phyloP scores from a whole-genome alignment of 352 stramenopile species.

The Phytophthora cajani region DNA sequence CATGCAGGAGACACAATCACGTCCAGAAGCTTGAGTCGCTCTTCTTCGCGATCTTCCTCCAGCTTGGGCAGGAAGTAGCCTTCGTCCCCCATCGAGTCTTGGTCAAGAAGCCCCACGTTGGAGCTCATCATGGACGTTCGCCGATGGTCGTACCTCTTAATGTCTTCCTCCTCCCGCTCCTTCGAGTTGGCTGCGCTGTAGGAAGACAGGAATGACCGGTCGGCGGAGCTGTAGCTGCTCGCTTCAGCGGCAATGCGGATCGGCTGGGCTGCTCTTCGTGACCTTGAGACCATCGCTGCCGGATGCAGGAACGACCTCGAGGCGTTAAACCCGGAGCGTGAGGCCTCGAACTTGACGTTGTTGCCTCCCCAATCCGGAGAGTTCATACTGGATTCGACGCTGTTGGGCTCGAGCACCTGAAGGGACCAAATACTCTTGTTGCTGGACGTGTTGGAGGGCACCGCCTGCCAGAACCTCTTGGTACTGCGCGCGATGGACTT shows the following conservation, averaged over 20 bases:
- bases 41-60: slow-evolving; percentile 44
- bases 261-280: slow-evolving; percentile 19
- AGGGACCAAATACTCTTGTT: slow-evolving; percentile 23
- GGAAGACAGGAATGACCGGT: slow-evolving; percentile 26
- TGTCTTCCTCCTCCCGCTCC: slow-evolving; percentile 40
- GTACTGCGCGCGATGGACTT: slow-evolving; percentile 47
- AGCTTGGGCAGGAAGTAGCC: slow-evolving; percentile 52
- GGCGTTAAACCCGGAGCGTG: slow-evolving; percentile 14
- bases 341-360: slow-evolving; percentile 13
- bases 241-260: slow-evolving; percentile 45
- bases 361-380: slow-evolving; percentile 15
- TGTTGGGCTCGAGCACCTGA: slow-evolving; percentile 28
- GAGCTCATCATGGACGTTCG: slow-evolving; percentile 66
- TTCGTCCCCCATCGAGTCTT: slow-evolving; percentile 48
- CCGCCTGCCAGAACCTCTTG: slow-evolving; percentile 32
- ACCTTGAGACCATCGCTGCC: slow-evolving; percentile 30
- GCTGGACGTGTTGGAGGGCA: slow-evolving; percentile 13
- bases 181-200: slow-evolving; percentile 25
- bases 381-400: slow-evolving; percentile 31
- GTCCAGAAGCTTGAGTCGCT: slow-evolving; percentile 57
- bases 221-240: slow-evolving; percentile 54
- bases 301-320: slow-evolving; percentile 68
- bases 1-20: slow-evolving; percentile 64
- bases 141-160: slow-evolving; percentile 34
- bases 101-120: slow-evolving; percentile 54